Evolutionary conservation across 352 stramenopile genomes (phyloP).

Genomic region (Pythium scleroteichum): DNA sequence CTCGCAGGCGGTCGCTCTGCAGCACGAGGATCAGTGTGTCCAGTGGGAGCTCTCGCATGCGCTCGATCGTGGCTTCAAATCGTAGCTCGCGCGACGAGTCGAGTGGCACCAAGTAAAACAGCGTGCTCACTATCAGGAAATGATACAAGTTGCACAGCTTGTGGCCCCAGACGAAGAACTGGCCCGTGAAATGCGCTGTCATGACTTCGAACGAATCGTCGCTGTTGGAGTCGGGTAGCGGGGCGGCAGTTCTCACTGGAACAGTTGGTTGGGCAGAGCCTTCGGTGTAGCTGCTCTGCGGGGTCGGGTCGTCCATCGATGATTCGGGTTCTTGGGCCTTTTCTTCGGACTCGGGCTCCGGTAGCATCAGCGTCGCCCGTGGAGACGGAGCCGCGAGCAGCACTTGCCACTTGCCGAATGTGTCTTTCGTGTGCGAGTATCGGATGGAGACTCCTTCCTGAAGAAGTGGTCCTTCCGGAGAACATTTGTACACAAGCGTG

Average conservation of each 20-base stretch:
- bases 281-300: not conserved
- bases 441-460: constrained; percentile 7
- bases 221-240: not conserved
- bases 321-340: constrained; percentile 23
- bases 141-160: constrained; percentile 70
- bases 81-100: constrained; percentile 19
- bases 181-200: constrained; percentile 28
- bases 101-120: constrained; percentile 56
- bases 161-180: constrained; percentile 59
- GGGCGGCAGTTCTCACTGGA: not conserved
- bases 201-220: constrained; percentile 27
- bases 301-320: constrained; percentile 14
- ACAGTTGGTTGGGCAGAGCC: not conserved
- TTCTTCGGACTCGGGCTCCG: constrained; percentile 26
- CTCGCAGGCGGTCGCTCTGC: constrained; percentile 55
- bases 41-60: constrained; percentile 40
- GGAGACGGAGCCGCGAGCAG: constrained; percentile 8
- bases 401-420: constrained; percentile 23
- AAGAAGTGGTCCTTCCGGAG: not conserved
- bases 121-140: constrained; percentile 55
- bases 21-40: constrained; percentile 64
- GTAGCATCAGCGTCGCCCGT: not conserved
- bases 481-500: constrained; percentile 9
- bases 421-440: constrained; percentile 17
- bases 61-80: constrained; percentile 1